Conservation (phyloP, 257 asterid species). For the Lycium ferocissimum region DNA sequence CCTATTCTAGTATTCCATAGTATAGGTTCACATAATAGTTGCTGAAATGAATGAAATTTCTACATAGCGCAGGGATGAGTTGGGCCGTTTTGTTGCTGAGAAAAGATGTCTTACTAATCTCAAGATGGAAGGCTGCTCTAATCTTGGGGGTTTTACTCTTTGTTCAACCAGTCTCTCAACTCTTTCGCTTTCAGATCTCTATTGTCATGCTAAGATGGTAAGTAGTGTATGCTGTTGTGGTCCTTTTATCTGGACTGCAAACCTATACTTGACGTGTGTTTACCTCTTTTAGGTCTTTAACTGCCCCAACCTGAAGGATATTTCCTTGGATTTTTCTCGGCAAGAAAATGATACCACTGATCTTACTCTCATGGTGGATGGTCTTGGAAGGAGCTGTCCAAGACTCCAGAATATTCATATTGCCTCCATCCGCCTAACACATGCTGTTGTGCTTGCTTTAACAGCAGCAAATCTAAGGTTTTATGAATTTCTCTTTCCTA, state of each 20-base stretch:
- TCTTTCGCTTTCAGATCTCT: conserved; percentile 88
- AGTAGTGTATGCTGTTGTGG: background rate
- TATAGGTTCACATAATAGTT: conserved; percentile 14
- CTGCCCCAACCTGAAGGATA: conserved; percentile 86
- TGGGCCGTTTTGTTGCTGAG: conserved; percentile 82
- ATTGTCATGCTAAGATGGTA: conserved; percentile 85
- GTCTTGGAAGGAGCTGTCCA: conserved; percentile 85
- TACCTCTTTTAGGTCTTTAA: conserved; percentile 64
- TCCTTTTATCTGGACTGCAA: background rate
- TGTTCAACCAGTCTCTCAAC: conserved; percentile 74
- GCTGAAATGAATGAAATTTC: background rate
- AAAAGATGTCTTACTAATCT: conserved; percentile 77
- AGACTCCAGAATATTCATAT: conserved; percentile 84
- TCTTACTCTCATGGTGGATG: conserved; percentile 64
- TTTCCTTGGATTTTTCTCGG: conserved; percentile 81
- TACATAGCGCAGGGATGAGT: conserved; percentile 73
- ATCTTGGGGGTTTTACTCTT: conserved; percentile 69
- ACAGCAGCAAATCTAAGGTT: conserved; percentile 88
- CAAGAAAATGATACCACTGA: conserved; percentile 87
- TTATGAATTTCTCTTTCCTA: background rate
- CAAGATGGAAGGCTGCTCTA: conserved; percentile 93
- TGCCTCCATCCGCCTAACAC: conserved; percentile 76
- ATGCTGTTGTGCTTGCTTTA: conserved; percentile 79
- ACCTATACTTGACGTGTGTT: background rate
- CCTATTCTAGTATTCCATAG: background rate